A percentile compares a stretch with the other conserved stretches of the same genome.
Conservation (phyloP, 2,329 filamentous ascomycete species). For the Neofusicoccum laricinum region DNA sequence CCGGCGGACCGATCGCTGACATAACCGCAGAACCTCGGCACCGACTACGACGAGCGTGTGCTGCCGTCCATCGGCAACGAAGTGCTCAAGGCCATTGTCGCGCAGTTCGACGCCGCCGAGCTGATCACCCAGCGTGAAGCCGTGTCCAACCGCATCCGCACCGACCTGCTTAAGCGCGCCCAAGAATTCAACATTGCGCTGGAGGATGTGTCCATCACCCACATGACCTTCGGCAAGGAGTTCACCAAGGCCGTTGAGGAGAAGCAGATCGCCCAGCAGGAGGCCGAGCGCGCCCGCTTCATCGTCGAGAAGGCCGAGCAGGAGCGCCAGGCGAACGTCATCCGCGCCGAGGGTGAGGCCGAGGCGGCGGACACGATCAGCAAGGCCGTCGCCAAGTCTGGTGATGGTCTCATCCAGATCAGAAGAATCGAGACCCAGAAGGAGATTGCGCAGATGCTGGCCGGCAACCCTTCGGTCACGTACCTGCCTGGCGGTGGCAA, state of each 20-base stretch:
- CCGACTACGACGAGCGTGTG: constrained; percentile 82
- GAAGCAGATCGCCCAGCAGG: constrained; percentile 99
- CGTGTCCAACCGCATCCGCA: constrained; percentile 89
- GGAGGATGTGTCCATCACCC: constrained; percentile 97
- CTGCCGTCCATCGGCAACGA: constrained; percentile 55
- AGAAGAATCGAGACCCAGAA: constrained; percentile 94
- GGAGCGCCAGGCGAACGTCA: constrained; percentile 97
- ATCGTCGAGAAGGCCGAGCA: constrained; percentile 99
- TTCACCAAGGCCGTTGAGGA: constrained; percentile 99
- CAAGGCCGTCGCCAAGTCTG: constrained; percentile 87
- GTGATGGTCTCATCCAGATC: constrained; percentile 93
- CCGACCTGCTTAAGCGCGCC: constrained; percentile 87
- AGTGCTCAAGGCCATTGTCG: constrained; percentile 54
- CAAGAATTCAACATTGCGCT: constrained; percentile 98
- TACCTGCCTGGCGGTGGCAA: constrained; percentile 76
- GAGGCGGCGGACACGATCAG: constrained; percentile 94
- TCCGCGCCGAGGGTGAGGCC: constrained; percentile 95
- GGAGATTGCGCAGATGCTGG: constrained; percentile 89
- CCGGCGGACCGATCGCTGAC: constrained; percentile 18
- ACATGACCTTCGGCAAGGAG: constrained; percentile 99
- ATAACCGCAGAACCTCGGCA: constrained; percentile 77
- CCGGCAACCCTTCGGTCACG: constrained; percentile 89
- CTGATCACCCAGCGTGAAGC: constrained; percentile 98
- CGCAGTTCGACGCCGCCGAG: constrained; percentile 53
- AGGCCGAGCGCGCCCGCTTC: constrained; percentile 94